Base-by-base conservation (phyloP, 139 green algal genomes). In the Asterochloris erici region DNA sequence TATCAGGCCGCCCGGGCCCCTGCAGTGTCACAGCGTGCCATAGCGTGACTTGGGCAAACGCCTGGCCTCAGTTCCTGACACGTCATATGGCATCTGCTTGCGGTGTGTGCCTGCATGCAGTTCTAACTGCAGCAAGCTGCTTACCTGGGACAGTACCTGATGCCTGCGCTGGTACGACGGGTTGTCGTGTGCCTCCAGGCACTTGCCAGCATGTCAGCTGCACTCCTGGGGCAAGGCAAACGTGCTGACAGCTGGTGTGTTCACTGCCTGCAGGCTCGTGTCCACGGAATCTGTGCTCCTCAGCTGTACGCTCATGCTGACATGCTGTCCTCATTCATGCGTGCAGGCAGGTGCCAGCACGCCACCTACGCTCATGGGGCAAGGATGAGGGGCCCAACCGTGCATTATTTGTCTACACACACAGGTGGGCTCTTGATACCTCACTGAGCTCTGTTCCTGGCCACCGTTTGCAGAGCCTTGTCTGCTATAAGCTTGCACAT, bases 351-450 rank as follows among this genome's bases (percentile, higher is more conserved):
- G 84, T 87, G 21, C 74, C 87, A 14, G 79, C 86, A 12, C 82
- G 90, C 10, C 87, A 91, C 86, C 63, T 16, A 73, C 14, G 79
- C 68, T 47, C 12, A 63, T 69, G 60, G 61, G 54, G 38, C 63
- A 64, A 83, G 54, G 77, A 11, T 19, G 38, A 16, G 14, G 73
- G 77, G 61, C 83, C 85, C 28, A 78, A 87, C 19, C 91, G 90
- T 79, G 86, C 87, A 14, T 79, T 94, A 23, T 92, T 90, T 79
- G 84, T 81, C 17, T 90, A 92, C 78, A 90, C 78, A 27, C 84
- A 68, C 68, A 62, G 54, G 11, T 21, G 29, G 14, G 24, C 76
- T 54, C 26, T 14, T 24, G 69, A 16, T 24, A 80, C 60, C 38
- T 54, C 38, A 54, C 38, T 54, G 38, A 54, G 38, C n/a, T n/a